These are phyloP conservation scores for Fusarium papillatum DNA, from an alignment of 2,329 filamentous ascomycete genomes.

Conservation along the genomic window DNA sequence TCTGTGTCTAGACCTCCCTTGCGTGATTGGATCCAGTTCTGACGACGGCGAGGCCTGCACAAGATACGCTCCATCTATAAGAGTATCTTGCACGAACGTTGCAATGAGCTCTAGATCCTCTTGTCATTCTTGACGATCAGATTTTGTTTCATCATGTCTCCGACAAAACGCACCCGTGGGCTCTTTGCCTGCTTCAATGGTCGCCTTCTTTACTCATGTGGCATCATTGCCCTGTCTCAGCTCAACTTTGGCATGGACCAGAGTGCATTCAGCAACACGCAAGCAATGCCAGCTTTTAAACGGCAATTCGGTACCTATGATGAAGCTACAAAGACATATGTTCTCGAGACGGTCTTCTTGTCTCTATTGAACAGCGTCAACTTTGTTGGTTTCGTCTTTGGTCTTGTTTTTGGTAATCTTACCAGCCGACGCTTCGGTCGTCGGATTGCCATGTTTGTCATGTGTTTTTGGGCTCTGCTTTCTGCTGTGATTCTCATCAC, in stretches of 20 bases:
- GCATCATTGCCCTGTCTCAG: constrained; percentile 50
- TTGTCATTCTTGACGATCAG: background rate
- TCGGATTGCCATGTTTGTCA: constrained; percentile 50
- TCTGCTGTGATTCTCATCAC: constrained; percentile 50
- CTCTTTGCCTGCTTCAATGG: constrained; percentile 9
- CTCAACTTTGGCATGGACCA: constrained; percentile 58
- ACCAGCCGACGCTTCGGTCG: constrained; percentile 49
- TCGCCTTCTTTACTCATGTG: constrained; percentile 20
- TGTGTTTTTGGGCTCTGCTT: constrained; percentile 51
- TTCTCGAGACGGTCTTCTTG: constrained; percentile 26
- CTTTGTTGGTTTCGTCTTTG: constrained; percentile 43
- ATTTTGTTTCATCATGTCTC: background rate
- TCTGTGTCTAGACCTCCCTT: constrained; percentile 9
- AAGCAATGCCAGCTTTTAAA: constrained; percentile 53
- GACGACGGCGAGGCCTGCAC: background rate
- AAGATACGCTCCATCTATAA: background rate
- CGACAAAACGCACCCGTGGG: background rate
- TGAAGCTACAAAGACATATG: constrained; percentile 42
- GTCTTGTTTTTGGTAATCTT: constrained; percentile 47
- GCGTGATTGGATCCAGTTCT: constrained; percentile 5
- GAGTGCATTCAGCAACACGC: constrained; percentile 50
- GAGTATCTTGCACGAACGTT: background rate
- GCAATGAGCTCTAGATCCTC: background rate
- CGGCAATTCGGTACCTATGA: constrained; percentile 44
- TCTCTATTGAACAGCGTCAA: constrained; percentile 53